Evolutionary conservation across 2,329 filamentous ascomycete species (phyloP).

Genomic region (Penicillium sp.): DNA sequence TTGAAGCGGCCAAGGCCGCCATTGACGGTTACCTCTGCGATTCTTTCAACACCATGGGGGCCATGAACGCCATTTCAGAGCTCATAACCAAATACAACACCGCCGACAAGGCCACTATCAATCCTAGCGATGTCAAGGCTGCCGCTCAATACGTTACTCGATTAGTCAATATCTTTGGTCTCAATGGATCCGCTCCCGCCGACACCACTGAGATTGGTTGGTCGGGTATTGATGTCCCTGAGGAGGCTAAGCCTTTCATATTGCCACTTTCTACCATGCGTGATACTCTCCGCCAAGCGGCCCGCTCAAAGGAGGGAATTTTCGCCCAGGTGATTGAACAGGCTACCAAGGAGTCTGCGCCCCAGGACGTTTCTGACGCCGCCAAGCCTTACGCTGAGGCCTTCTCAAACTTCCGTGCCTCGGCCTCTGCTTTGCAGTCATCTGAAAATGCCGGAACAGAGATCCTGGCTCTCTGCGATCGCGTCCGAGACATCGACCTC

Average conservation of each 20-base stretch:
- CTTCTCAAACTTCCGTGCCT: slow-evolving; percentile 44
- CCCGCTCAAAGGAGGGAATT: slow-evolving; percentile 51
- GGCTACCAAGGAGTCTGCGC: slow-evolving; percentile 33
- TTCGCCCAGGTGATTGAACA: slow-evolving; percentile 39
- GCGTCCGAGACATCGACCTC: slow-evolving; percentile 75
- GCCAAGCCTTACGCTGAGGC: slow-evolving; percentile 50
- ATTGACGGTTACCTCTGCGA: slow-evolving; percentile 69
- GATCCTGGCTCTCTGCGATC: slow-evolving; percentile 74
- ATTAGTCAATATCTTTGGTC: slow-evolving; percentile 80
- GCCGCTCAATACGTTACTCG: slow-evolving; percentile 78
- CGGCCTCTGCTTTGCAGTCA: slow-evolving; percentile 38
- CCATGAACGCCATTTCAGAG: slow-evolving; percentile 74
- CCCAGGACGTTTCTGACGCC: slow-evolving; percentile 26
- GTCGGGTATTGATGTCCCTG: slow-evolving; percentile 64
- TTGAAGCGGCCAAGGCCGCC: slow-evolving; percentile 57
- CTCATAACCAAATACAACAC: slow-evolving; percentile 76
- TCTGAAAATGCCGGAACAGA: slow-evolving; percentile 64
- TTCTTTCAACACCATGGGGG: slow-evolving; percentile 82
- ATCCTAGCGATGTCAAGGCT: slow-evolving; percentile 49
- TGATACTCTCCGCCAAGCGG: slow-evolving; percentile 58
- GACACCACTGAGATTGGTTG: slow-evolving; percentile 56
- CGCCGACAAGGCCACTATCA: slow-evolving; percentile 46
- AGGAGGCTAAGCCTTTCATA: slow-evolving; percentile 60
- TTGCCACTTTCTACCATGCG: slow-evolving; percentile 58
- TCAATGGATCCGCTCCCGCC: slow-evolving; percentile 49